Evolutionary conservation across 345 rosid species (phyloP).

Genomic region (Salix dunnii): DNA sequence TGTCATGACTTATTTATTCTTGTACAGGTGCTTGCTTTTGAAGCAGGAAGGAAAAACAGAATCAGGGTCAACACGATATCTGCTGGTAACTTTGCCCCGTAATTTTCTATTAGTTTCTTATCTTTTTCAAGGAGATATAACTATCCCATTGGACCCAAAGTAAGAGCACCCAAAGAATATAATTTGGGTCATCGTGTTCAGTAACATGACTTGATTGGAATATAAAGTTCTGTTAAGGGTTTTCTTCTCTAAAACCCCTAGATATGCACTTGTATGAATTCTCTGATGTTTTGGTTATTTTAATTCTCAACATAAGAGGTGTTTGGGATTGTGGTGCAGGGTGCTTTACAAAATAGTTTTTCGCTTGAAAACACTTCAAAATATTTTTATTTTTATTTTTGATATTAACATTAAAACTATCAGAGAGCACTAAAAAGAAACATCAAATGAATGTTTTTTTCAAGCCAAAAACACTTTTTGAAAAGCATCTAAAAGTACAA

Average conservation of each 20-base stretch:
- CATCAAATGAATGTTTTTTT: no score
- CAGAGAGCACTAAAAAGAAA: no score
- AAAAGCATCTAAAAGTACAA: no score
- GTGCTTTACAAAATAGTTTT: not conserved
- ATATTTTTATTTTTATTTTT: no score
- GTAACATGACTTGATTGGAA: not conserved
- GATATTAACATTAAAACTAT: no score
- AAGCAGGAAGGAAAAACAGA: slow-evolving; percentile 68
- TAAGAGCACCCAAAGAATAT: not conserved
- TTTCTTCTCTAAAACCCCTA: not conserved
- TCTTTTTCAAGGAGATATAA: not conserved
- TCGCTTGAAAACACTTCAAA: no score
- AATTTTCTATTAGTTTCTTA: not conserved
- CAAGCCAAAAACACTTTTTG: no score
- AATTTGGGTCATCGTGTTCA: not conserved
- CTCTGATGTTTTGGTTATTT: not conserved
- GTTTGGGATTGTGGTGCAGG: not conserved
- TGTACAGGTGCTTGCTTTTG: slow-evolving; percentile 65
- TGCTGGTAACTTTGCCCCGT: slow-evolving; percentile 39
- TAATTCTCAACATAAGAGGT: not conserved
- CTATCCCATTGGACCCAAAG: not conserved
- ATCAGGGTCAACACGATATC: slow-evolving; percentile 72
- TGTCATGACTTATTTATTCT: slow-evolving; percentile 3
- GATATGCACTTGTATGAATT: not conserved
- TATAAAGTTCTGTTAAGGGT: not conserved